Evolutionary conservation across 805 yeast species (phyloP).

Genomic region (Candida maris): DNA sequence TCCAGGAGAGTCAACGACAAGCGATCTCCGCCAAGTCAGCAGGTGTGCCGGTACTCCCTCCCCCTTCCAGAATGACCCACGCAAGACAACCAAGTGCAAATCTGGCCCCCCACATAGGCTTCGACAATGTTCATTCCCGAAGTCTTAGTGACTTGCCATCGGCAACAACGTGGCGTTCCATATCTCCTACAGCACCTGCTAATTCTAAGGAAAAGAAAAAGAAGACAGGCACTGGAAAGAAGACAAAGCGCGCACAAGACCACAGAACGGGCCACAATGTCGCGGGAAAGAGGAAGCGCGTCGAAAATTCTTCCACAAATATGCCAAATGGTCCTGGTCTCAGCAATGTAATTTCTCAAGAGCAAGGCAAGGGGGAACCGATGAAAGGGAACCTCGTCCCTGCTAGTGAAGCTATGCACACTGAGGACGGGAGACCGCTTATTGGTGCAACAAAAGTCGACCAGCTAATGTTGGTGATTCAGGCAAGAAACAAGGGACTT

Average conservation of each 20-base stretch:
- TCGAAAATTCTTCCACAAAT: not conserved
- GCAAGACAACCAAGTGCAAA: slow-evolving; percentile 6
- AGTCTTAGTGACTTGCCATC: not conserved
- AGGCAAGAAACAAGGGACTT: slow-evolving; percentile 77
- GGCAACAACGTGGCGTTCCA: not conserved
- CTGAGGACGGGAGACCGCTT: slow-evolving; percentile 65
- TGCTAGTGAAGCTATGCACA: slow-evolving; percentile 42
- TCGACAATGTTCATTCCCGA: not conserved
- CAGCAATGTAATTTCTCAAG: not conserved
- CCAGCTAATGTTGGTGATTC: slow-evolving; percentile 85
- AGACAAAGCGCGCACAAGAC: no score
- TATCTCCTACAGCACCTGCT: not conserved
- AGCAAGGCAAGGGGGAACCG: slow-evolving; percentile 5
- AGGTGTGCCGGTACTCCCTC: slow-evolving; percentile 19
- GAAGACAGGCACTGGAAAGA: not conserved
- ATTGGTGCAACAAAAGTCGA: slow-evolving; percentile 89
- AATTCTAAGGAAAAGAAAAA: no score
- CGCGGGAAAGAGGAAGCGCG: not conserved
- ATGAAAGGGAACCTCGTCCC: slow-evolving; percentile 34
- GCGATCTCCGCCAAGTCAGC: slow-evolving; percentile 12
- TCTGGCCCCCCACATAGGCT: slow-evolving; percentile 2
- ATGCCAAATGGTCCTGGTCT: not conserved
- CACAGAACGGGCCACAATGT: no score
- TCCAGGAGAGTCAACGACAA: slow-evolving; percentile 19
- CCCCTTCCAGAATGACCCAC: slow-evolving; percentile 19